phyloP scores from a whole-genome alignment of 148 eudicot species.

The Camellia granthamiana region DNA sequence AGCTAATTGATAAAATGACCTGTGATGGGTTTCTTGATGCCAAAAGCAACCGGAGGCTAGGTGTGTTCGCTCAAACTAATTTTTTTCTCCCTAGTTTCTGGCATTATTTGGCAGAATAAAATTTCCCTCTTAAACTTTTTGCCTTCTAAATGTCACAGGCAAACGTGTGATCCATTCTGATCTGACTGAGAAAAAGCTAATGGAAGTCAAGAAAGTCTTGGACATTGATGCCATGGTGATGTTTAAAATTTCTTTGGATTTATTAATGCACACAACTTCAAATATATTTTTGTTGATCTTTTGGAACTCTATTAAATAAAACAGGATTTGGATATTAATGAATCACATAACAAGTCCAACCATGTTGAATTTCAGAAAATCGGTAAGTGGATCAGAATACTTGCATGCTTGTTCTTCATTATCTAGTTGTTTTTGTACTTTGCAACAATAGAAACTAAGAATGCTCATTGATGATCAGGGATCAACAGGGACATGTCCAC shows the following conservation, averaged over 20 bases:
- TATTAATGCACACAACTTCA: background rate
- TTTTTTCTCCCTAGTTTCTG: background rate
- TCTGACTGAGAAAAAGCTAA: slow-evolving; percentile 65
- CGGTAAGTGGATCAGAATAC: slow-evolving; percentile 29
- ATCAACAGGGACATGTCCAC: slow-evolving; percentile 66
- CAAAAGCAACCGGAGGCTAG: slow-evolving; percentile 70
- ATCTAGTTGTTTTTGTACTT: background rate
- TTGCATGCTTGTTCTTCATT: background rate
- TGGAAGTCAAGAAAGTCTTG: slow-evolving; percentile 67
- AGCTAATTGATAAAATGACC: slow-evolving; percentile 81
- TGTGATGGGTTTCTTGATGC: slow-evolving; percentile 80
- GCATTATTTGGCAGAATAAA: background rate
- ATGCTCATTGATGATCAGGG: slow-evolving; percentile 29
- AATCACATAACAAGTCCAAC: slow-evolving; percentile 33
- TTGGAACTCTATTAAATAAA: background rate
- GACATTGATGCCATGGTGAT: slow-evolving; percentile 61
- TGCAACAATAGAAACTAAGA: background rate
- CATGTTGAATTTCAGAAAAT: slow-evolving; percentile 30
- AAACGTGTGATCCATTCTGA: slow-evolving; percentile 92
- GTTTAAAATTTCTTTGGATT: background rate
- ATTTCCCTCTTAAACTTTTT: background rate
- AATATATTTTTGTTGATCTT: background rate
- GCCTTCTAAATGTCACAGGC: slow-evolving; percentile 42
- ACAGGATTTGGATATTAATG: slow-evolving; percentile 61
- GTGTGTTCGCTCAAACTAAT: slow-evolving; percentile 30